A percentile compares a stretch with the other conserved stretches of the same genome.
These are phyloP conservation scores for Auricularia heimuer DNA, from an alignment of 768 basidiomycete species.

Conservation along the genomic window DNA sequence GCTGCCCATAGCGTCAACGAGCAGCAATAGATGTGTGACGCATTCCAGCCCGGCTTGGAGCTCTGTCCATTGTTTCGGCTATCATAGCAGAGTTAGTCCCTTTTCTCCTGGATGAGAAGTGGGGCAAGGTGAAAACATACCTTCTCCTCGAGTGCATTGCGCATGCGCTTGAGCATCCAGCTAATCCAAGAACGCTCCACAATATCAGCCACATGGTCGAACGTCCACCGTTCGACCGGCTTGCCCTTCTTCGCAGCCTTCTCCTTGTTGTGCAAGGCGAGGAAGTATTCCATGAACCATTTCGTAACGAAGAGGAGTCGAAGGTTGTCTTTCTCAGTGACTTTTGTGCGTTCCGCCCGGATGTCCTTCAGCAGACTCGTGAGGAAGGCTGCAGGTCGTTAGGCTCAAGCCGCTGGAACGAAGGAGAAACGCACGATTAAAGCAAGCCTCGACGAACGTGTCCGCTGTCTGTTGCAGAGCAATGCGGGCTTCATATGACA, in stretches of 20 bases:
- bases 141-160: slow-evolving; percentile 83
- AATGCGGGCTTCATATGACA: slow-evolving; percentile 52
- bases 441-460: slow-evolving; percentile 71
- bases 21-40: slow-evolving; percentile 80
- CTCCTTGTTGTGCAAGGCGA: slow-evolving; percentile 35
- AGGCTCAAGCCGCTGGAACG: slow-evolving; percentile 9
- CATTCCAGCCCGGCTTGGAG: slow-evolving; percentile 91
- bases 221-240: slow-evolving; percentile 40
- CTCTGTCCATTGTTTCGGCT: slow-evolving; percentile 94
- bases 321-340: slow-evolving; percentile 91
- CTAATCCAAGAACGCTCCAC: slow-evolving; percentile 79
- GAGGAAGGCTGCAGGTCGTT: slow-evolving; percentile 61
- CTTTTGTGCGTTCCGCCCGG: slow-evolving; percentile 79
- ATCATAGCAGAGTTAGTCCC: neutral
- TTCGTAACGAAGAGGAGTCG: slow-evolving; percentile 78
- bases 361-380: slow-evolving; percentile 83
- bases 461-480: slow-evolving; percentile 60
- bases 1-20: slow-evolving; percentile 75
- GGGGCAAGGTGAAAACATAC: slow-evolving; percentile 30
- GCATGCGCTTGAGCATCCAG: slow-evolving; percentile 87
- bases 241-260: neutral
- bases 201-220: slow-evolving; percentile 74
- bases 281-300: slow-evolving; percentile 91
- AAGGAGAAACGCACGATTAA: slow-evolving; percentile 61
- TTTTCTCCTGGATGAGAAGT: neutral